Evolutionary conservation across 139 green algal genomes (phyloP), one percentile per base, ranked within the genome.

Genomic region (Chlorella vulgaris): DNA sequence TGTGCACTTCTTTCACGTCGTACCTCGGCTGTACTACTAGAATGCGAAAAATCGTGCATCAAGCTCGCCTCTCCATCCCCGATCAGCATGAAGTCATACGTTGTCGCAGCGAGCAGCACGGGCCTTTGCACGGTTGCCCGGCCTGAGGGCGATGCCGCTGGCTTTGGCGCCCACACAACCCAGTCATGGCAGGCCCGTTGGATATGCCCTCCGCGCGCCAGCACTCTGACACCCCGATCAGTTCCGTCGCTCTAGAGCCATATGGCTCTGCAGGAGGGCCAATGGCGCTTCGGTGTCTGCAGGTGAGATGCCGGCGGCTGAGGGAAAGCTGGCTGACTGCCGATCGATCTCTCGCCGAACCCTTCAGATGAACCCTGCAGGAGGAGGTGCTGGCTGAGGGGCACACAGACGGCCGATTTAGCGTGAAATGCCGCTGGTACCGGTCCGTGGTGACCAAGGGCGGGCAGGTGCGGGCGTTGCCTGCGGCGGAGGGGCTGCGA

Each of bases 401-500:
- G 10, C 78, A 86, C n/a, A 67, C 79, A n/a, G 89, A 88, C 55
- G 43, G 81, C 63, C 81, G 89, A 42, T 97, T 92, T 86, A 90
- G 90, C 78, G 79, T 98, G 38, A 91, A 93, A 42, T 94, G 86
- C 43, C 83, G 94, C 22, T 99, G 96, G 96, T 98, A 95, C 83
- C 91, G 96, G 18, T 93, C 89, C 50, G 91, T 92, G 4, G 81
- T 93, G 24, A 91, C 92, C 42, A 91, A 94, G 43, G 89, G 89
- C 7, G 94, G 90, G 21, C 84, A 88, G 79, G 82, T 86, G 67
- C 26, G 73, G 0, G 8, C 7, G 4, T n/a, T n/a, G n/a, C n/a
- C n/a, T n/a, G n/a, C n/a, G n/a, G n/a, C n/a, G n/a, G n/a, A n/a
- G n/a, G n/a, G n/a, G n/a, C n/a, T 53, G 7, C 7, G 47, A 15